These are phyloP conservation scores for Amaranthus palmeri DNA, from an alignment of 148 eudicot genomes.

Conservation along the genomic window DNA sequence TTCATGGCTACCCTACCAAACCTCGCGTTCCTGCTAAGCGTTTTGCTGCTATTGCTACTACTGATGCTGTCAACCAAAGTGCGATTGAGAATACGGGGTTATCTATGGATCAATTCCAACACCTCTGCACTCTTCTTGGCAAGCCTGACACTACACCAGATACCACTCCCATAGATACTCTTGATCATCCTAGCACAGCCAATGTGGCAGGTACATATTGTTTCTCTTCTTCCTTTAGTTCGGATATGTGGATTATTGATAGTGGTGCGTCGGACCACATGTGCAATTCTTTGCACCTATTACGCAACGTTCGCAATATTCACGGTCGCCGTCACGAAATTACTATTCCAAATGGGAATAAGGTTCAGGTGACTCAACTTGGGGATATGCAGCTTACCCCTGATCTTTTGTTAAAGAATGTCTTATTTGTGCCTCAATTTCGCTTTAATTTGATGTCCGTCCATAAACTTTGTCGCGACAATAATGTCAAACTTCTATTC, in stretches of 20 bases:
- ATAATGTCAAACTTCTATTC: not conserved
- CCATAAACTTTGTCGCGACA: not conserved
- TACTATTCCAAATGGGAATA: not conserved
- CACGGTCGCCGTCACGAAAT: accelerated
- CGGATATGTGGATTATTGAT: not conserved
- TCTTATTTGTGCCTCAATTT: not conserved
- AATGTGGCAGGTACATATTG: no score
- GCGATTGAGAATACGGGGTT: no score
- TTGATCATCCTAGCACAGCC: no score
- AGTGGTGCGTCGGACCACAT: not conserved
- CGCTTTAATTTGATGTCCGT: not conserved
- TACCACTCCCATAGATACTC: no score
- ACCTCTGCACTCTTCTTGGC: no score
- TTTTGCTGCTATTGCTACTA: no score
- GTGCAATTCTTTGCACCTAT: not conserved
- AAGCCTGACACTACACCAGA: no score
- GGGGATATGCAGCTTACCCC: not conserved
- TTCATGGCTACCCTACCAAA: no score
- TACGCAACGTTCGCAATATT: not conserved
- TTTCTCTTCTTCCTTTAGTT: no score
- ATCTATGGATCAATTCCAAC: no score
- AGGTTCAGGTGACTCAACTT: not conserved
- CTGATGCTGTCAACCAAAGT: no score
- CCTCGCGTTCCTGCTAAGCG: no score
- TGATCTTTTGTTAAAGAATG: not conserved